Percentiles rank a stretch among this genome's conserved stretches.
Conservation (phyloP, 306 rosid species). For the Vicia villosa region DNA sequence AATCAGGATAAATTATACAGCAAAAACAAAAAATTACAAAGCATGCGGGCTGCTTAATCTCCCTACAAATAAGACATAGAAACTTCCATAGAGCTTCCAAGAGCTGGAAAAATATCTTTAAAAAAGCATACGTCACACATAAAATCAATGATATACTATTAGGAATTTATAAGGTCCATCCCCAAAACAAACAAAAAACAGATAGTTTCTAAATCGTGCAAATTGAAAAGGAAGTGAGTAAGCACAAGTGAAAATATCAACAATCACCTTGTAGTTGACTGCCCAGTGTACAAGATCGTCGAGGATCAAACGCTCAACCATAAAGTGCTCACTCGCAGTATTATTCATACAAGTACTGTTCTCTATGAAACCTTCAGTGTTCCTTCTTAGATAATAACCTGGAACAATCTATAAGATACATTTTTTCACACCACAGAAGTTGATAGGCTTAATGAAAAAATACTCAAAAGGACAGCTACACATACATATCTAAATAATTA, state of each 20-base stretch:
- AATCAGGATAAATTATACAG: conserved; percentile 22
- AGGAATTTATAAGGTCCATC: conserved; percentile 15
- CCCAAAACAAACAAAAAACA: conserved; percentile 13
- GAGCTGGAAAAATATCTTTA: too few species aligned
- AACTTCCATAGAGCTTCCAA: not conserved
- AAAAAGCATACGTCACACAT: too few species aligned
- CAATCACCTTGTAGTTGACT: conserved; percentile 80
- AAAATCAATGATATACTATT: not conserved
- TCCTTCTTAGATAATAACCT: conserved; percentile 93
- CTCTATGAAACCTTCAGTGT: conserved; percentile 86
- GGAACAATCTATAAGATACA: conserved; percentile 82
- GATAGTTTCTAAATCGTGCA: conserved; percentile 20
- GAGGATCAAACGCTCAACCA: conserved; percentile 89
- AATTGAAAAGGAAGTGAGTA: conserved; percentile 18
- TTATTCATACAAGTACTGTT: conserved; percentile 88
- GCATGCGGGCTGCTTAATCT: conserved; percentile 18
- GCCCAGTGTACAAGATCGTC: conserved; percentile 97
- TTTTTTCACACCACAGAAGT: conserved; percentile 43
- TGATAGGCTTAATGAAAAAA: conserved; percentile 29
- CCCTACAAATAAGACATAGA: conserved; percentile 23
- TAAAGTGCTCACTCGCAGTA: conserved; percentile 94
- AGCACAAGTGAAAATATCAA: conserved; percentile 34
- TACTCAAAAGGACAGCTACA: conserved; percentile 29
- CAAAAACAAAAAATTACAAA: conserved; percentile 4
- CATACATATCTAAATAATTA: conserved; percentile 19